A percentile compares a stretch with the other conserved stretches of the same genome.
Conservation (phyloP, 2,329 filamentous ascomycete genomes). For the Pseudopyrenochaeta lycopersici region DNA sequence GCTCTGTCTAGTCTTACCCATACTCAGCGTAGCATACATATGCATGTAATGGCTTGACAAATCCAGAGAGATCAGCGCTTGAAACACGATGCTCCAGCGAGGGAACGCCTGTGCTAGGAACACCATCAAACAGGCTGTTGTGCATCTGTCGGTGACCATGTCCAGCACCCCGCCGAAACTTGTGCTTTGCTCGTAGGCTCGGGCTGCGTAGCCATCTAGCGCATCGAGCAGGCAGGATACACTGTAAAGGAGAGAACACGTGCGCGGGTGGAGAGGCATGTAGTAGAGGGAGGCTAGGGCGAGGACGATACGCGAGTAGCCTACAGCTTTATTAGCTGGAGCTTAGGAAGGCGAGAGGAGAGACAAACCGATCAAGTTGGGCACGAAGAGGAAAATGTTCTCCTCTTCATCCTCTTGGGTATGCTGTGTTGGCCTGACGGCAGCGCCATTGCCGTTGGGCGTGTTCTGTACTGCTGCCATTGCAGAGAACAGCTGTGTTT, state of each 20-base stretch:
- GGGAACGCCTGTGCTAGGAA: conserved; percentile 96
- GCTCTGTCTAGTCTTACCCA: conserved; percentile 80
- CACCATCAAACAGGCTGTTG: conserved; percentile 91
- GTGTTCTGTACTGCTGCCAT: conserved; percentile 40
- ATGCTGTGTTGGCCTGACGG: conserved; percentile 24
- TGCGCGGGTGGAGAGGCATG: conserved; percentile 98
- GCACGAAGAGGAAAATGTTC: conserved; percentile 64
- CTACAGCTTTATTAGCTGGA: conserved; percentile 38
- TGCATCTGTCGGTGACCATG: conserved; percentile 99
- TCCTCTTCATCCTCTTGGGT: conserved; percentile 49
- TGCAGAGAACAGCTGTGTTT: conserved; percentile 8
- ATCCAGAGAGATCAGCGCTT: conserved; percentile 90
- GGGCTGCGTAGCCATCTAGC: conserved; percentile 91
- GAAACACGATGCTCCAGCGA: conserved; percentile 92
- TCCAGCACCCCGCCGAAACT: conserved; percentile 96
- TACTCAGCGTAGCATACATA: conserved; percentile 94
- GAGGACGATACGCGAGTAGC: conserved; percentile 61
- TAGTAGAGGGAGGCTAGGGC: conserved; percentile 95
- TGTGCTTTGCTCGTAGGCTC: conserved; percentile 86
- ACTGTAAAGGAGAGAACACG: conserved; percentile 89
- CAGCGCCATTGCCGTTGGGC: conserved; percentile 43
- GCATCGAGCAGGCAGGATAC: conserved; percentile 95
- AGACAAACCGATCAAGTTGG: conserved; percentile 60
- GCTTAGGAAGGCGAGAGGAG: not conserved
- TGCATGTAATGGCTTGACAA: conserved; percentile 98